Evolutionary conservation across 257 asterid genomes (phyloP).

Genomic region (Solanum boliviense): DNA sequence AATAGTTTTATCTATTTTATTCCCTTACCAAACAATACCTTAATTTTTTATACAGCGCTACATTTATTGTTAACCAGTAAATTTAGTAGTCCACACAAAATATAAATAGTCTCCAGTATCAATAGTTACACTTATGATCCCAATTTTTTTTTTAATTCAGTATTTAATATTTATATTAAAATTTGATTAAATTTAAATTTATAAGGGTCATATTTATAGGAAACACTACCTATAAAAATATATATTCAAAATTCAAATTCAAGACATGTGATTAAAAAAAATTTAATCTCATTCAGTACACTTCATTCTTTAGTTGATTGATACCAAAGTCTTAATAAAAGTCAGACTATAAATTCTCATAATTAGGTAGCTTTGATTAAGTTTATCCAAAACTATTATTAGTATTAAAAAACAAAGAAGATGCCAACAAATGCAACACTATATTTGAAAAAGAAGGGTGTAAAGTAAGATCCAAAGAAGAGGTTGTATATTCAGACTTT

Average conservation of each 20-base stretch:
- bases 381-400: not conserved
- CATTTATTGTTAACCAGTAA: not conserved
- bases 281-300: too few relatives aligned
- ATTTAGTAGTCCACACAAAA: not conserved
- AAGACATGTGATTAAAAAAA: too few relatives aligned
- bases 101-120: not conserved
- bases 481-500: fast-evolving
- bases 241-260: not conserved
- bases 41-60: not conserved
- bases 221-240: not conserved
- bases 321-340: not conserved
- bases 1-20: not conserved
- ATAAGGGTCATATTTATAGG: fast-evolving
- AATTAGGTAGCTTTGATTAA: not conserved
- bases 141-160: too few relatives aligned
- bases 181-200: not conserved
- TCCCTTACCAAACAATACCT: not conserved
- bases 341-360: not conserved
- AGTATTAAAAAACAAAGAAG: too few relatives aligned
- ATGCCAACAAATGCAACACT: not conserved
- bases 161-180: too few relatives aligned
- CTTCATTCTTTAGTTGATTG: too few relatives aligned
- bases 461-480: too few relatives aligned
- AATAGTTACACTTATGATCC: not conserved
- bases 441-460: not conserved